A percentile compares a stretch with the other conserved stretches of the same genome.
phyloP scores from a whole-genome alignment of 352 stramenopile species.

The Pythium aristosporum region DNA sequence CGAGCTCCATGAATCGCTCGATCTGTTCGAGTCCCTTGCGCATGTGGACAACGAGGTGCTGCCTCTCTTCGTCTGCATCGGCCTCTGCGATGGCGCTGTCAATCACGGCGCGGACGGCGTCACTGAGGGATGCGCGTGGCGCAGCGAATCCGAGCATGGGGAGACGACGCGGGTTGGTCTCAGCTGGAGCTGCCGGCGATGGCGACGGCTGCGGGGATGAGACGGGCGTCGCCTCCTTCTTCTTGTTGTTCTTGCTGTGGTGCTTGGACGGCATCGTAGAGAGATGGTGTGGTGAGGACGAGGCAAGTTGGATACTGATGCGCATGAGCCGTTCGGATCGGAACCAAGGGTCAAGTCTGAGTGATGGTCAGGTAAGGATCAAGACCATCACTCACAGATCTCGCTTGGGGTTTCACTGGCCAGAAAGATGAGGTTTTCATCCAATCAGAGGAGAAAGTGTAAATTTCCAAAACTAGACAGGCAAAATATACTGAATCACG shows the following conservation, averaged over 20 bases:
- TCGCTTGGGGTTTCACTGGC: neutral
- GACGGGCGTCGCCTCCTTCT: neutral
- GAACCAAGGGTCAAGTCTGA: constrained; percentile 1
- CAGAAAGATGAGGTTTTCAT: neutral
- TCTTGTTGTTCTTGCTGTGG: constrained; percentile 7
- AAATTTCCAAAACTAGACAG: neutral
- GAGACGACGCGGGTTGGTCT: neutral
- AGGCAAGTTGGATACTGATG: constrained; percentile 6
- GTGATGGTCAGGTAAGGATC: constrained; percentile 12
- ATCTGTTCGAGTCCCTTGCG: constrained; percentile 48
- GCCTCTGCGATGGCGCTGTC: constrained; percentile 30
- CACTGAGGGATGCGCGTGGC: constrained; percentile 37
- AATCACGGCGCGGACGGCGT: constrained; percentile 34
- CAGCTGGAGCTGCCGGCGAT: neutral
- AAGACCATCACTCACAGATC: constrained; percentile 12
- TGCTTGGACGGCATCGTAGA: constrained; percentile 6
- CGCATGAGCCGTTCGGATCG: neutral
- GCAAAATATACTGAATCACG: constrained; percentile 11
- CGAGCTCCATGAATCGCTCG: constrained; percentile 42
- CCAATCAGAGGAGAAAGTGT: neutral
- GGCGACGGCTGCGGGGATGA: neutral
- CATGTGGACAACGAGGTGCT: constrained; percentile 42
- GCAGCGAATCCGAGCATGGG: constrained; percentile 38
- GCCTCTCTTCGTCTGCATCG: constrained; percentile 13
- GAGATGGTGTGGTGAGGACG: neutral